Base-by-base conservation (phyloP, 164 flowering plant species). In the Magnolia changhungtana region DNA sequence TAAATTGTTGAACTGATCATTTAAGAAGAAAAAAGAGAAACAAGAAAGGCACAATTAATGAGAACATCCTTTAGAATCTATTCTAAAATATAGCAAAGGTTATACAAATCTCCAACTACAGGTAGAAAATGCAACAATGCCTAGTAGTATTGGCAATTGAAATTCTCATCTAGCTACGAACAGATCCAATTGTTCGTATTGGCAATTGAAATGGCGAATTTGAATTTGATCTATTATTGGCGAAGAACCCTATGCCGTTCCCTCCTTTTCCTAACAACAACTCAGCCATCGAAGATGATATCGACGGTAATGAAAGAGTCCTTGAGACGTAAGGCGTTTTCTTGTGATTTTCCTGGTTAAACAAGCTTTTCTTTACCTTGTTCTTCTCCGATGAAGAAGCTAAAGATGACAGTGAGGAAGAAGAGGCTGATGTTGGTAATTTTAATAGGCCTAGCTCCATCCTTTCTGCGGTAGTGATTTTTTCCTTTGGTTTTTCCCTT, bases 171-270 rank as follows among this genome's bases (percentile, higher is more conserved):
- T 65, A 75, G 63, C 77, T 67, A 19, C 50, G 61, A 21, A 75
- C 29, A 6, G 77, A 71, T 52, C 77, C 27, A 27, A 75, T 75
- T 52, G 71, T 67, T 6, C 64, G 71, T 14, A 67, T 51, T 14
- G 61, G 77, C 70, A 75, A 23, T 51, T 75, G 77, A 66, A 75
- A 27, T 14, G 66, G 59, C 0, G 77, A 51, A 50, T 51, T 65
- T 1, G 77, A 51, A 50, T 51, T 50, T 21, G 72, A 50, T 8
- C 24, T 49, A 49, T 49, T 13, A 20, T 8, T 20, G 4, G 63
- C 23, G 18, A 52, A 67, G 50, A 71, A 75, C 18, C 71, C 71
- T 27, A 18, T n/a, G 8, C 77, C 21, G 45, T 37, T 52, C 63
- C 77, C 63, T 50, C 63, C 55, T 3, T 18, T n/a, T 50, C 71